Evolutionary conservation across 148 eudicot genomes (phyloP).

Genomic region (Cornus controversa): DNA sequence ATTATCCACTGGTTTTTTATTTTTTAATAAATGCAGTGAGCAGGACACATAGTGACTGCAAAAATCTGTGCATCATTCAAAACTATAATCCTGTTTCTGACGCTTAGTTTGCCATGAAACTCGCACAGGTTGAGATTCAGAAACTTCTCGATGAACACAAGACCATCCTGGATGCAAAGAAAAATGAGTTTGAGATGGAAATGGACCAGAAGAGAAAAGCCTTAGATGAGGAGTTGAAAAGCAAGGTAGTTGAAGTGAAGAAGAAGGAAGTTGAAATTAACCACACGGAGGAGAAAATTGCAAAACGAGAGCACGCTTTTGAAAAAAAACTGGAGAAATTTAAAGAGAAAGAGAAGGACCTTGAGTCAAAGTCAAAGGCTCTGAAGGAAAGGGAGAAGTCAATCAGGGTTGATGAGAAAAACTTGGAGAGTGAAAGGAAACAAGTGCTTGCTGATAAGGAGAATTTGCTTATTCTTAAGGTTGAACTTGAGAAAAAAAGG

Average conservation of each 20-base stretch:
- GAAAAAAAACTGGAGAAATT: slow-evolving; percentile 77
- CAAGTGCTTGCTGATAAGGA: slow-evolving; percentile 56
- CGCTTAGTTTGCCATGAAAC: not conserved
- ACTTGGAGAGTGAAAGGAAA: slow-evolving; percentile 66
- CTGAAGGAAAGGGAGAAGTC: slow-evolving; percentile 78
- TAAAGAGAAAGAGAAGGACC: slow-evolving; percentile 70
- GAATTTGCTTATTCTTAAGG: slow-evolving; percentile 53
- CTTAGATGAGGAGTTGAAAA: slow-evolving; percentile 62
- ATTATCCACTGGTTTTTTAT: not conserved
- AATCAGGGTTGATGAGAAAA: slow-evolving; percentile 59
- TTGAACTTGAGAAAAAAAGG: slow-evolving; percentile 59
- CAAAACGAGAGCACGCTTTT: slow-evolving; percentile 75
- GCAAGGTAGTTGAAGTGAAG: slow-evolving; percentile 58
- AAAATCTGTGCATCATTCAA: not conserved
- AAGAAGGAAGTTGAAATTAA: slow-evolving; percentile 67
- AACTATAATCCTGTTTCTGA: not conserved
- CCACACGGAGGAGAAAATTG: slow-evolving; percentile 73
- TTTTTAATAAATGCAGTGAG: not conserved
- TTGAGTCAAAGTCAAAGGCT: slow-evolving; percentile 53
- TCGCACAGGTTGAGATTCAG: slow-evolving; percentile 72
- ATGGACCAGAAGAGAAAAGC: slow-evolving; percentile 57
- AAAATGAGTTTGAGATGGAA: slow-evolving; percentile 62
- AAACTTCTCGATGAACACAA: slow-evolving; percentile 81
- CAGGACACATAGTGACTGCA: not conserved
- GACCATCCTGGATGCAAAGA: slow-evolving; percentile 55